A percentile compares a stretch with the other conserved stretches of the same genome.
Conservation (phyloP, 768 basidiomycete species). For the Auricularia sp. region DNA sequence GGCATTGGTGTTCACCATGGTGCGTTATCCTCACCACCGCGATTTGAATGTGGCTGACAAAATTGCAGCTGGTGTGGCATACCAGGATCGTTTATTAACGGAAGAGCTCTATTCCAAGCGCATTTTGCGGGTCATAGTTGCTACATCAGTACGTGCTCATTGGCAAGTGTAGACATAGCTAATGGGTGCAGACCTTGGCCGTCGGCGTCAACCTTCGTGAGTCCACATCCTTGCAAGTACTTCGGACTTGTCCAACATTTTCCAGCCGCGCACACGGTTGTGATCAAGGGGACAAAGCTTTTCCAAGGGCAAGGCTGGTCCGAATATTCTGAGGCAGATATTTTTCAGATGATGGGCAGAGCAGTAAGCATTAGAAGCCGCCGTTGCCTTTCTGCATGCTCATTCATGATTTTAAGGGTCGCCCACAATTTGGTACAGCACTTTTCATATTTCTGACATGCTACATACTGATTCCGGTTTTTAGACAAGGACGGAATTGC, state of each 20-base stretch:
- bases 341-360: constrained; percentile 94
- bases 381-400: background rate
- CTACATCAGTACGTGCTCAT: constrained; percentile 60
- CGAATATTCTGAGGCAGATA: constrained; percentile 87
- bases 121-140: constrained; percentile 55
- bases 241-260: background rate
- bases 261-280: constrained; percentile 82
- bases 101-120: constrained; percentile 68
- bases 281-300: constrained; percentile 82
- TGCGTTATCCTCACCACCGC: background rate
- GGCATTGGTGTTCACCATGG: constrained; percentile 90
- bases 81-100: constrained; percentile 60
- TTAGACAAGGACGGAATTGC: constrained; percentile 76
- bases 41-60: background rate
- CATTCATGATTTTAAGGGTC: constrained; percentile 40
- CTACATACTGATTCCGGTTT: constrained; percentile 4
- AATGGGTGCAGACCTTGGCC: constrained; percentile 65
- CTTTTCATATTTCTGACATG: background rate
- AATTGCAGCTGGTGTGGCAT: constrained; percentile 48
- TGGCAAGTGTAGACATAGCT: background rate
- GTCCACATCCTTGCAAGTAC: constrained; percentile 16
- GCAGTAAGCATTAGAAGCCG: constrained; percentile 43
- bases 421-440: constrained; percentile 74
- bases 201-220: constrained; percentile 92
- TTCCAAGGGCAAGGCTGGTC: constrained; percentile 59